Evolutionary conservation across 768 basidiomycete genomes (phyloP).

Genomic region (Lanmaoa rubissima): DNA sequence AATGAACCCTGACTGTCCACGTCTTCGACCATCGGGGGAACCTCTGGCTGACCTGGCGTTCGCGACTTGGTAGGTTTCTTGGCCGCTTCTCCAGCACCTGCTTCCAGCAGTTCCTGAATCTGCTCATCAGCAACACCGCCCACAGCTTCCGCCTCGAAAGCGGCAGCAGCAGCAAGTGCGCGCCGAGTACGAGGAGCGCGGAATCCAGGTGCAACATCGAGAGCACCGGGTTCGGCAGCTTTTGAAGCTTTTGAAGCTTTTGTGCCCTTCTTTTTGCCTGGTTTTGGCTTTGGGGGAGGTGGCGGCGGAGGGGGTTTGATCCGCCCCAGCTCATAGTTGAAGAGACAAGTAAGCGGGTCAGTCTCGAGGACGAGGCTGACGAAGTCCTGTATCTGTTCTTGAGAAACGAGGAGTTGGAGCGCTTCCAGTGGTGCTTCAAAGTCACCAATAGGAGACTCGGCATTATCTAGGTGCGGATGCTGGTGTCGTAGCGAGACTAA

Average conservation of each 20-base stretch:
- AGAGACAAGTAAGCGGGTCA: conserved; percentile 63
- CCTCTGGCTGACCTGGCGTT: conserved; percentile 31
- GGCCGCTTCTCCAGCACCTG: conserved; percentile 9
- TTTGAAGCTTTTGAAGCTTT: conserved; percentile 22
- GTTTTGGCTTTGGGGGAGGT: conserved; percentile 44
- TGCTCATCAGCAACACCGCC: conserved; percentile 14
- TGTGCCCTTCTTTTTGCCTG: conserved; percentile 39
- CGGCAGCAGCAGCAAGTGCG: conserved; percentile 40
- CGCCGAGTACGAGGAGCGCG: conserved; percentile 51
- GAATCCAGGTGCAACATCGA: conserved; percentile 45
- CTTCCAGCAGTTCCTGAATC: conserved; percentile 1
- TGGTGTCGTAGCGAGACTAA: conserved; percentile 17
- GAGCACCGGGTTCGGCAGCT: conserved; percentile 17
- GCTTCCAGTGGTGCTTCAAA: conserved; percentile 67
- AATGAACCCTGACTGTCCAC: conserved; percentile 75
- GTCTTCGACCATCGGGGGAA: conserved; percentile 62
- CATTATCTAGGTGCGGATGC: conserved; percentile 10
- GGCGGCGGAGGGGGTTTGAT: conserved; percentile 62
- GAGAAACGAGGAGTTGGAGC: conserved; percentile 54
- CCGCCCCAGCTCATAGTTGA: conserved; percentile 63
- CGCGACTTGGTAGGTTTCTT: conserved; percentile 32
- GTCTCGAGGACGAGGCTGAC: conserved; percentile 53
- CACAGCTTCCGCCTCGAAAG: conserved; percentile 43
- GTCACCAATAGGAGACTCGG: conserved; percentile 50
- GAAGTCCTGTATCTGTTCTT: conserved; percentile 50